A percentile compares a stretch with the other conserved stretches of the same genome.
Evolutionary conservation across 1,284 basidiomycete genomes (phyloP).

Genomic region (Hemileia vastatrix): DNA sequence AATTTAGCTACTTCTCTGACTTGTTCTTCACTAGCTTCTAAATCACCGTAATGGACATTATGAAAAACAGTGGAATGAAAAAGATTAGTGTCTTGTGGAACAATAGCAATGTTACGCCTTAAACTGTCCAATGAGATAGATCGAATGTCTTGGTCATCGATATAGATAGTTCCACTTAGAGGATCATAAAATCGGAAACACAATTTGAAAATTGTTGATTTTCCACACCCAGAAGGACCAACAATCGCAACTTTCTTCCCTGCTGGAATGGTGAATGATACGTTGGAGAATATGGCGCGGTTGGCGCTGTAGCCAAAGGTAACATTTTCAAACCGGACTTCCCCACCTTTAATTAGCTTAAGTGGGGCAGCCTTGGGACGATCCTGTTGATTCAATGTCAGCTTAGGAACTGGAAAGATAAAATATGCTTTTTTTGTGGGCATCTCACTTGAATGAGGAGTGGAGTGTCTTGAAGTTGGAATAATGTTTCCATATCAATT

Average conservation of each 20-base stretch:
- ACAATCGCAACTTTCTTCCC: constrained; percentile 23
- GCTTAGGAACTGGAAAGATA: not conserved
- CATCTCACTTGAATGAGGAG: constrained; percentile 11
- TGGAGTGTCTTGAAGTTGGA: constrained; percentile 17
- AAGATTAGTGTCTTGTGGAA: constrained; percentile 22
- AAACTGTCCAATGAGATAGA: constrained; percentile 14
- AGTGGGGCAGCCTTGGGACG: constrained; percentile 15
- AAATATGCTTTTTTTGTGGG: not conserved
- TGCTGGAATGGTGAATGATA: constrained; percentile 21
- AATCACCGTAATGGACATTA: constrained; percentile 19
- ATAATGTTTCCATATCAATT: constrained; percentile 22
- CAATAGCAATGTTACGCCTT: constrained; percentile 17
- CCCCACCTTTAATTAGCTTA: constrained; percentile 13
- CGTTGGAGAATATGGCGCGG: constrained; percentile 11
- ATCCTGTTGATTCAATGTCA: constrained; percentile 1
- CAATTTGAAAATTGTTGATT: constrained; percentile 21
- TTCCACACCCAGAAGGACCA: constrained; percentile 23
- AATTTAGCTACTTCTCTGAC: constrained; percentile 12
- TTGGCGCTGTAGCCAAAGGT: constrained; percentile 12
- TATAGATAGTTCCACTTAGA: constrained; percentile 15
- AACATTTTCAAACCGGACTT: constrained; percentile 22
- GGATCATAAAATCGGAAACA: constrained; percentile 24
- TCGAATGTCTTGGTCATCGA: constrained; percentile 22
- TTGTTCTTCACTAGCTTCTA: constrained; percentile 18
- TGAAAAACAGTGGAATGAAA: constrained; percentile 20